These are phyloP conservation scores for Shiraia sp. DNA, from an alignment of 2,329 filamentous ascomycete species.

Conservation along the genomic window DNA sequence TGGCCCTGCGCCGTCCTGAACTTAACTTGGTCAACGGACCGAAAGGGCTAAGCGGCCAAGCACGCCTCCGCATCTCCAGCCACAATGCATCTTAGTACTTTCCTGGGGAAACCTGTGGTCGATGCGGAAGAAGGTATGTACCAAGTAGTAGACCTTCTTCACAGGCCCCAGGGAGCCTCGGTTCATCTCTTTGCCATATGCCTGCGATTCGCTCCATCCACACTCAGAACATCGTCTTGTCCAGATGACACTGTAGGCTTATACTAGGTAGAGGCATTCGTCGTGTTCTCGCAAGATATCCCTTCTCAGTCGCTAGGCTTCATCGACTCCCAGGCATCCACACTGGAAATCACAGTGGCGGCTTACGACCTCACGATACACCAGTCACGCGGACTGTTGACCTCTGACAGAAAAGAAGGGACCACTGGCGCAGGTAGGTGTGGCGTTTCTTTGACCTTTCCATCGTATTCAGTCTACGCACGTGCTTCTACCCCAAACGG, in stretches of 20 bases:
- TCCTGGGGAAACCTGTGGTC: constrained; percentile 55
- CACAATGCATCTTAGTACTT: constrained; percentile 26
- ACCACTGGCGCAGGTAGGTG: constrained; percentile 70
- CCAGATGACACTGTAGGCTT: constrained; percentile 10
- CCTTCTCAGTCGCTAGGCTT: constrained; percentile 75
- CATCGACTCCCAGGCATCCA: constrained; percentile 69
- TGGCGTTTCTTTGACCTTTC: constrained; percentile 16
- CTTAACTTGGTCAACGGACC: constrained; percentile 5
- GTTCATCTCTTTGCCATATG: constrained; percentile 16
- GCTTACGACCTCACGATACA: constrained; percentile 73
- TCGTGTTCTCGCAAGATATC: constrained; percentile 77
- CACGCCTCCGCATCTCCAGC: constrained; percentile 5
- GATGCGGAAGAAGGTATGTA: constrained; percentile 62
- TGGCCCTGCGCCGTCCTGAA: constrained; percentile 1
- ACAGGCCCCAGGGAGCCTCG: constrained; percentile 11
- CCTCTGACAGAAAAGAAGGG: constrained; percentile 72
- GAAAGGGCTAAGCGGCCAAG: constrained; percentile 7
- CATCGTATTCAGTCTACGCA: too few species aligned
- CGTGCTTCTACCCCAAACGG: too few species aligned
- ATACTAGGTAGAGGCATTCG: constrained; percentile 72
- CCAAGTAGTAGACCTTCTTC: too few species aligned
- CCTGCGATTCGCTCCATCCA: constrained; percentile 21
- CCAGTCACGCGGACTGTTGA: constrained; percentile 82
- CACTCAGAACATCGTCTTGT: neutral
- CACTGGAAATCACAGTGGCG: constrained; percentile 69